Conservation (phyloP, 2,329 filamentous ascomycete genomes). For the Penicillium capsulatum region DNA sequence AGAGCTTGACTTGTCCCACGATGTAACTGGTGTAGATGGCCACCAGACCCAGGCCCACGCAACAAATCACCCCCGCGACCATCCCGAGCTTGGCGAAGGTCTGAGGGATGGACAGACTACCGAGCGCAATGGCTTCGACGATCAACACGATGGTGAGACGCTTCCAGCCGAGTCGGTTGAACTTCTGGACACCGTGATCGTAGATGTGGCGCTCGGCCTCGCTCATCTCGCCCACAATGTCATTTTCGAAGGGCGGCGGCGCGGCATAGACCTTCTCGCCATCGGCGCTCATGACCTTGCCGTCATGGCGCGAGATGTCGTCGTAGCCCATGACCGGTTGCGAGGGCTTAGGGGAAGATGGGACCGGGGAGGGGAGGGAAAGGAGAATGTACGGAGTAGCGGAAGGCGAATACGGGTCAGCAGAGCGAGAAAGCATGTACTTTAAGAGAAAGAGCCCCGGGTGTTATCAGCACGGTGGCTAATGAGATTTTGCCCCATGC, state of each 20-base stretch:
- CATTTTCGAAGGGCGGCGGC: constrained; percentile 6
- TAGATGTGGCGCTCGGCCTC: constrained; percentile 5
- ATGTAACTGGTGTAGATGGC: constrained; percentile 28
- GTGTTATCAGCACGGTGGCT: no score
- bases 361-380: neutral
- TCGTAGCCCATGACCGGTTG: constrained; percentile 8
- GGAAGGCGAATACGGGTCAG: constrained; percentile 1
- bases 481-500: no score
- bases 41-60: constrained; percentile 21
- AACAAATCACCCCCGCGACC: neutral
- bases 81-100: neutral
- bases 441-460: no score
- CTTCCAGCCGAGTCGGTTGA: neutral
- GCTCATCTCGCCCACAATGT: constrained; percentile 13
- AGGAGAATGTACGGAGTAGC: neutral
- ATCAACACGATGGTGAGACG: constrained; percentile 1
- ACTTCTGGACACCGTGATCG: neutral
- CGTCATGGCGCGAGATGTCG: constrained; percentile 6
- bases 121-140: neutral
- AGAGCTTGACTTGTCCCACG: neutral
- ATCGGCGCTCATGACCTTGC: constrained; percentile 4
- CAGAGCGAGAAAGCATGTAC: no score
- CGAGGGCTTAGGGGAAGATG: neutral
- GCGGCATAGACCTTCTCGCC: constrained; percentile 5
- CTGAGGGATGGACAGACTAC: neutral